Percentiles rank a stretch among this genome's conserved stretches.
phyloP scores from a whole-genome alignment of 2,329 filamentous ascomycete species.

The Alternaria metachromatica region DNA sequence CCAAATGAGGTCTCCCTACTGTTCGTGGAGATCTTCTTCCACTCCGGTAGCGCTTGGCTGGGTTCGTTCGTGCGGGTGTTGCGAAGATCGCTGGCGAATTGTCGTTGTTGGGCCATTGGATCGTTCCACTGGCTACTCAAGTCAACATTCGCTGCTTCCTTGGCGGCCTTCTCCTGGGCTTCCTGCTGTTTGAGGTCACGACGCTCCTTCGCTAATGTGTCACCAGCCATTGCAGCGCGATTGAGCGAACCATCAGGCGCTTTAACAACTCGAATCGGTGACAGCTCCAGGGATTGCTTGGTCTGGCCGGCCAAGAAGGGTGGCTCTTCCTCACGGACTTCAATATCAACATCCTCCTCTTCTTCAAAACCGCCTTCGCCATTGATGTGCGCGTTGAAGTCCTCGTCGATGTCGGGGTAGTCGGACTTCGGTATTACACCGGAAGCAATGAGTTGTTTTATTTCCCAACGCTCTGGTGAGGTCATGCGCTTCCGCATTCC shows the following conservation, averaged over 20 bases:
- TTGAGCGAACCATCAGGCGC: slow-evolving; percentile 98
- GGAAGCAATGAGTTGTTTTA: slow-evolving; percentile 93
- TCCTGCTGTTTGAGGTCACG: slow-evolving; percentile 90
- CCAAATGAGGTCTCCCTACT: slow-evolving; percentile 83
- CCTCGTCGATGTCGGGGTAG: slow-evolving; percentile 92
- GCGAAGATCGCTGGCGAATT: slow-evolving; percentile 88
- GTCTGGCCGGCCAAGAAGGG: slow-evolving; percentile 96
- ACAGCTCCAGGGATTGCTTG: slow-evolving; percentile 92
- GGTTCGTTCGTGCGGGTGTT: slow-evolving; percentile 66
- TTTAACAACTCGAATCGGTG: slow-evolving; percentile 94
- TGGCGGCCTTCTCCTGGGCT: slow-evolving; percentile 76
- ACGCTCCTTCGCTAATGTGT: slow-evolving; percentile 84
- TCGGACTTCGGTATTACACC: slow-evolving; percentile 92
- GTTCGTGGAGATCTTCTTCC: slow-evolving; percentile 83
- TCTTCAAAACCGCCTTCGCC: slow-evolving; percentile 89
- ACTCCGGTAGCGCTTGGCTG: slow-evolving; percentile 80
- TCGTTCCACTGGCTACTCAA: slow-evolving; percentile 94
- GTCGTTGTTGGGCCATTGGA: slow-evolving; percentile 87
- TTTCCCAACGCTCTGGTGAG: slow-evolving; percentile 96
- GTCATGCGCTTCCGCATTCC: slow-evolving; percentile 89
- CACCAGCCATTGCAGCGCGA: slow-evolving; percentile 92
- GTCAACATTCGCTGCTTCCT: slow-evolving; percentile 79
- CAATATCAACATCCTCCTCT: slow-evolving; percentile 96
- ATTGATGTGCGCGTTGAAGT: slow-evolving; percentile 85
- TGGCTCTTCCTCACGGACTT: slow-evolving; percentile 94